Base-by-base conservation (phyloP, 2,329 filamentous ascomycete genomes). In the Furcasterigmium furcatum region DNA sequence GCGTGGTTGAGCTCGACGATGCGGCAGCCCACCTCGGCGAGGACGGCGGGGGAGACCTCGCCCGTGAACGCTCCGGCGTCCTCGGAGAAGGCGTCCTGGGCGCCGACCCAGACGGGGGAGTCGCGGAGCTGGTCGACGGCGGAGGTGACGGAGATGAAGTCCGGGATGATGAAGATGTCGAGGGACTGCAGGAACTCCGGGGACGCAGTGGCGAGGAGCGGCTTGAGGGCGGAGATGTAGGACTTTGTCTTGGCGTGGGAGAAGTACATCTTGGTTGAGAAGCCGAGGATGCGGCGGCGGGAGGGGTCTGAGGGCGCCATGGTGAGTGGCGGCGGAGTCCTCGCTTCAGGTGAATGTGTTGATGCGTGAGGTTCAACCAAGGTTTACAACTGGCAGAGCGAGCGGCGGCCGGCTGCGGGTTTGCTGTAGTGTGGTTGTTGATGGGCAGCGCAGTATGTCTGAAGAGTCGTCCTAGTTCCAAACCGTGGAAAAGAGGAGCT, bases 1-100 rank as follows among this genome's bases (percentile, higher is more conserved):
- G 89, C 89, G 61, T 95, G 90, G 1, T 88, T 88, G 6, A 95
- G 72, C 59, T 91, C 88, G 9, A 94, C 84, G 41, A 95, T 78
- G 16, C 72, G 74, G 41, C 82, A 87, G 34, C 88, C 88, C 0
- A 87, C 74, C 46, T 86, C 79, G 41, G 72, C 69, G 20, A 95
- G 72, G 2, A 84, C 79, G 5, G 77, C 62, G 0, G 89, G 84
- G 6, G 86, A 90, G 25, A 91, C 79, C 57, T 90, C 86, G 45
- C 89, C 89, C 0, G 89, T 95, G 61, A 80, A 91, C 2, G 89
- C 79, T 47, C 90, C 89, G 38, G 68, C 64, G 55, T 87, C 77
- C 52, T 88, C 82, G 72, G 76, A 80, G 66, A 83, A 84, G 52
- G 80, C 81, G 65, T 94, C 85, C 62, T 95, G 89, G 0, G 88